Evolutionary conservation across 345 rosid species (phyloP), one percentile per base, ranked within the genome.

Genomic region (Syzygium oleosum): DNA sequence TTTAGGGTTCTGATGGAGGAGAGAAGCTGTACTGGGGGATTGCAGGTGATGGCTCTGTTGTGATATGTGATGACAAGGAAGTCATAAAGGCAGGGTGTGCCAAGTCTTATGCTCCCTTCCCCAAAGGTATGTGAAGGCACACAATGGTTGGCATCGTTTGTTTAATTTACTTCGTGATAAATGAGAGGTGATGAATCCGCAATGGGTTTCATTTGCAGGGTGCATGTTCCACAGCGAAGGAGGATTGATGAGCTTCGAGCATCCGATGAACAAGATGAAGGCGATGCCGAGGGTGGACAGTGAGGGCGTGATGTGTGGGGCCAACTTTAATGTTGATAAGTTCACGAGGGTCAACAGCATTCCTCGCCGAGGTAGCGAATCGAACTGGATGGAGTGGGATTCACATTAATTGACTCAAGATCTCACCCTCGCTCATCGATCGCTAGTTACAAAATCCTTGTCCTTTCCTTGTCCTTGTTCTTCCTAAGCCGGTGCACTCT

Each of bases 51-150:
- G 98, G 99, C 0, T 95, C 96, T 34, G 98, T 96, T 43, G 97
- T 96, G 2, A 93, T 96, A 68, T 95, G 97, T 34, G 99, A 98
- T 92, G 94, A 96, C 85, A 59, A 94, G 91, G 95, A 94, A 84
- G 92, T 95, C 51, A 93, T 96, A 12, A 98, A 96, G 83, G 97
- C 93, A 43, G 93, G 99, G 1, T 98, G 99, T 92, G 97, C 96
- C 46, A 97, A 96, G 91, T 98, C 99, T n/a, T 96, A 90, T 91
- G 99, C 99, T 34, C 97, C 99, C 84, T 98, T 96, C 90, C 99
- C 98, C 15, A 84, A 88, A 79, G 97, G 96, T 93, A 87, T 52
- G 1, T 27, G 2, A 21, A n/a, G 9, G 61, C 59, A 10, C 63
- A 5, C 86, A 12, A 25, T 25, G 3, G 25, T 38, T 9, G 25